A percentile compares a stretch with the other conserved stretches of the same genome.
Evolutionary conservation across 345 rosid genomes (phyloP).

Genomic region (Salix caprea): DNA sequence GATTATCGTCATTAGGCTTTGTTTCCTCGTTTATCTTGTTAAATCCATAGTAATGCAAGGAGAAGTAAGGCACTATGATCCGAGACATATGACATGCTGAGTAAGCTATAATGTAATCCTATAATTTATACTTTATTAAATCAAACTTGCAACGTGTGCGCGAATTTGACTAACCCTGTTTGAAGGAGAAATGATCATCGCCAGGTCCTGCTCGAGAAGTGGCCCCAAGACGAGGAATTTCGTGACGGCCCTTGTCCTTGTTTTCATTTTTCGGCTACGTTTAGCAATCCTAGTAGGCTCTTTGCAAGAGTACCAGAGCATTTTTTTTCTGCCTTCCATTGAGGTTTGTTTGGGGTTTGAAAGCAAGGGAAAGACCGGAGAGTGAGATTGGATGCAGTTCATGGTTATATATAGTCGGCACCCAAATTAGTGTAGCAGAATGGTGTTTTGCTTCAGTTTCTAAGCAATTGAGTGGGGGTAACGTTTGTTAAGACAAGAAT

Average conservation of each 20-base stretch:
- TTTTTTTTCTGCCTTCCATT: not conserved
- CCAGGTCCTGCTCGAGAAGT: slow-evolving; percentile 19
- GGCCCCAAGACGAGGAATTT: not conserved
- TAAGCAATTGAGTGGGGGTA: no score
- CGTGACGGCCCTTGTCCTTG: slow-evolving; percentile 12
- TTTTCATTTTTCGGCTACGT: slow-evolving; percentile 1
- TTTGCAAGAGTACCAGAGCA: not conserved
- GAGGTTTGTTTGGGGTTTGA: not conserved
- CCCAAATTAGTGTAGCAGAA: not conserved
- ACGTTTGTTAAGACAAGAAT: no score
- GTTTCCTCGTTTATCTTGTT: slow-evolving; percentile 20
- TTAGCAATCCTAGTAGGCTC: not conserved
- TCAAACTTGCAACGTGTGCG: not conserved
- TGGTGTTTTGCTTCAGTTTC: not conserved
- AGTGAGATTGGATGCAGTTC: slow-evolving; percentile 9
- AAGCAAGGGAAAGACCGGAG: slow-evolving; percentile 6
- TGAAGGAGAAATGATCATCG: slow-evolving; percentile 31
- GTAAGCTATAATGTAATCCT: no score
- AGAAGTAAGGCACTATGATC: slow-evolving; percentile 38
- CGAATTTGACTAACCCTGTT: slow-evolving; percentile 27
- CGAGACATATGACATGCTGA: not conserved
- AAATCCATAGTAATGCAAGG: slow-evolving; percentile 19
- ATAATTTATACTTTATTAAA: not conserved
- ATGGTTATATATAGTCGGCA: not conserved
- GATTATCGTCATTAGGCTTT: not conserved